Percentiles rank a stretch among this genome's conserved stretches.
phyloP scores from a whole-genome alignment of 2,329 filamentous ascomycete genomes.

The Colletotrichum orchidophilum region DNA sequence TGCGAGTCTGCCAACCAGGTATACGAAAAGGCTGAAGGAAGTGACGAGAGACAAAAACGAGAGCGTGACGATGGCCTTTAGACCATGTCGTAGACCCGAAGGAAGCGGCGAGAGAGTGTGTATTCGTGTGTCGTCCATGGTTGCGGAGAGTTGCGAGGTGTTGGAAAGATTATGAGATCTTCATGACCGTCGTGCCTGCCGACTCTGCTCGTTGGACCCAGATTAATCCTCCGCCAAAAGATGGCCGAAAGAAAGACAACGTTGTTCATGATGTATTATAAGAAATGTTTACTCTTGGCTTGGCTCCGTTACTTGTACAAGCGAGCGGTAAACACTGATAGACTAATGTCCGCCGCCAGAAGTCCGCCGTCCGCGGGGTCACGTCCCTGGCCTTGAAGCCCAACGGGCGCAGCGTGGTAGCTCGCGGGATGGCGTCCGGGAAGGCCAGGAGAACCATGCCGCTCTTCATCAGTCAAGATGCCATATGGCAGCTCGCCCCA shows the following conservation, averaged over 20 bases:
- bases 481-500: neutral
- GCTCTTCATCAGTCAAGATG: neutral
- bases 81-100: constrained; percentile 44
- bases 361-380: neutral
- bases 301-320: neutral
- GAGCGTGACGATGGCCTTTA: constrained; percentile 47
- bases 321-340: neutral
- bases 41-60: constrained; percentile 48
- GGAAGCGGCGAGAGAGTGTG: constrained; percentile 46
- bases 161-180: neutral
- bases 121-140: constrained; percentile 6
- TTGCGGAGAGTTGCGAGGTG: neutral
- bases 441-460: constrained; percentile 10
- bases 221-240: neutral
- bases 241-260: neutral
- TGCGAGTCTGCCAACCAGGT: constrained; percentile 46
- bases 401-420: neutral
- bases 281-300: neutral
- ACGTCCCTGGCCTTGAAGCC: neutral
- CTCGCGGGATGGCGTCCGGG: neutral
- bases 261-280: too few relatives aligned
- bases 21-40: constrained; percentile 43
- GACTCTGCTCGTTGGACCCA: neutral
- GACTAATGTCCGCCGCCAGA: neutral
- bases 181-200: constrained; percentile 16